Evolutionary conservation across 2,329 filamentous ascomycete species (phyloP).

Genomic region (Pseudogymnoascus sp.): DNA sequence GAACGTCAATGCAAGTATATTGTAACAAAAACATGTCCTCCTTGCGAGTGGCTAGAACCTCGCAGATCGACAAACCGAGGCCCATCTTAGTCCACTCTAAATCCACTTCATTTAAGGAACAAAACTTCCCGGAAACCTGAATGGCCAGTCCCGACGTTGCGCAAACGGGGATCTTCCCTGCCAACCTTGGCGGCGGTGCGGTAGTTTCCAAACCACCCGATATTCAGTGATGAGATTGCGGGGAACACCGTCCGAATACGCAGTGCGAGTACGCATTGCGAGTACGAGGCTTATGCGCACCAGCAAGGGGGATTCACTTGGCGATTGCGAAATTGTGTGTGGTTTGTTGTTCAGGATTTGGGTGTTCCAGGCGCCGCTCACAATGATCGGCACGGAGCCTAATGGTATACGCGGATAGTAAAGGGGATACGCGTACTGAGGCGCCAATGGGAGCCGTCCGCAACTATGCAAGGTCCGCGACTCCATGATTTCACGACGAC

Average conservation of each 20-base stretch:
- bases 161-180: neutral
- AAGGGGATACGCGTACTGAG: neutral
- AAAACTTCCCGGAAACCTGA: neutral
- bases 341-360: neutral
- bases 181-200: neutral
- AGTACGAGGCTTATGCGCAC: neutral
- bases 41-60: neutral
- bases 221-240: neutral
- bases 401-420: neutral
- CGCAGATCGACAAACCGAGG: neutral
- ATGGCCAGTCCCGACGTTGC: neutral
- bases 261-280: neutral
- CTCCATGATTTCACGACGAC: neutral
- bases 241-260: neutral
- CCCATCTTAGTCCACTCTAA: neutral
- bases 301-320: neutral
- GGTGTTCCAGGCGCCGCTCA: neutral
- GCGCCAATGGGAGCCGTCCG: neutral
- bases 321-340: neutral
- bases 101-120: neutral
- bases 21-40: neutral
- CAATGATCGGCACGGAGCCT: neutral
- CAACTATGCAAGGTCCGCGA: neutral
- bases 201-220: no score
- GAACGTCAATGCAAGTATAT: neutral